Base-by-base conservation (phyloP, 2,329 filamentous ascomycete species). In the Plectosphaerella cucumerina region DNA sequence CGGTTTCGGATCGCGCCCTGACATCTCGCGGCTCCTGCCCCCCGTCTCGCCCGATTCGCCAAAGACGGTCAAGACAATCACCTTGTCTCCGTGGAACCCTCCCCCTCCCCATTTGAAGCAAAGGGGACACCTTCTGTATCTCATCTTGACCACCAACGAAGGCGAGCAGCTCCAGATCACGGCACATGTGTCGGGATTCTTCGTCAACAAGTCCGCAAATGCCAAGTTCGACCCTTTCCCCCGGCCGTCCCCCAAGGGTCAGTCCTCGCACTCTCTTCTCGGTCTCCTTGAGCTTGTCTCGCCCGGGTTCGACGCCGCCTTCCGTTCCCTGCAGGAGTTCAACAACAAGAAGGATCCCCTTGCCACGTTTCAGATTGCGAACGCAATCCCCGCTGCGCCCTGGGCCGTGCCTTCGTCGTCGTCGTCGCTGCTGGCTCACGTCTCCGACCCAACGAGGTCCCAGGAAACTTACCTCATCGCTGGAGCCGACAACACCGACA, bases 121-220 rank as follows among this genome's bases (percentile, higher is more conserved):
- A 65, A 90, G 89, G 65, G 94, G 94, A 20, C 94, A 99, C 68
- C 76, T 99, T 52, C 80, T 99, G 46, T 99, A 99, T 70, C 79
- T 99, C 18, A 80, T 90, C 56, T 79, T 94, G 42, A 93, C 87
- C 15, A 97, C 92, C 51, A 93, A 90, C 60, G 94, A 99, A 71
- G 92, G 92, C 56, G 94, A 99, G 72, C 90, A 96, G 68, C 86
- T 88, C 69, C 91, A 97, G 69, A 87, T 99, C 63, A 99, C 95
- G 10, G 84, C 90, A 14, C 90, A 97, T 62, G 88, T 96, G 47
- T 92, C 91, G 14, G 94, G 94, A 18, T 99, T 99, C 77, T 99
- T 87, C 68, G 88, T 97, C 63, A 99, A 96, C 80, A 96, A 92
- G 70, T 97, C 89, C 26, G 94, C 90, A 49, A 97, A 94, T 71